Conservation (phyloP, 2,329 filamentous ascomycete genomes). For the Zymoseptoria passerinii region DNA sequence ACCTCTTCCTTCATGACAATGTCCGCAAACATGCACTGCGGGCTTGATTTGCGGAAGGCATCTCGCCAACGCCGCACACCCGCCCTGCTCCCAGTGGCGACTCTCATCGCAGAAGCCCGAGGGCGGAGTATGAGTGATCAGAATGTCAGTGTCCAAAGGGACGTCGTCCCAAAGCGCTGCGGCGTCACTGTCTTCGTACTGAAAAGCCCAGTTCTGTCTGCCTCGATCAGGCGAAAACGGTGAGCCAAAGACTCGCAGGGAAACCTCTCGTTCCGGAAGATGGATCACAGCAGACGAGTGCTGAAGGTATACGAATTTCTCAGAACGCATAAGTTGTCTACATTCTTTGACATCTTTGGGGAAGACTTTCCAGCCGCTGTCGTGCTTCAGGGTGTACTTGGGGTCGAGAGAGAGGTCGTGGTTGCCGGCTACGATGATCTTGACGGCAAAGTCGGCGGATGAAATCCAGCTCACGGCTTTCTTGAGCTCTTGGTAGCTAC, state of each 20-base stretch:
- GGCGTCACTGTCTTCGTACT: conserved; percentile 43
- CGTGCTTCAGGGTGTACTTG: conserved; percentile 23
- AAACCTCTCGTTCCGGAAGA: conserved; percentile 52
- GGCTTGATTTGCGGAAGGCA: conserved; percentile 56
- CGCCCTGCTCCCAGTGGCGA: conserved; percentile 36
- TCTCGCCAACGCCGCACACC: conserved; percentile 53
- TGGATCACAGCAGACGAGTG: conserved; percentile 49
- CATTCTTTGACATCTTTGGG: conserved; percentile 46
- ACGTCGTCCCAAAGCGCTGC: conserved; percentile 52
- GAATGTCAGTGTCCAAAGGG: conserved; percentile 53
- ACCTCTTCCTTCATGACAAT: conserved; percentile 62
- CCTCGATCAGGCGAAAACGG: conserved; percentile 49
- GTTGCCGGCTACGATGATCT: conserved; percentile 65
- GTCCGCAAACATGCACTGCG: conserved; percentile 59
- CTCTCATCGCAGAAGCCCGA: conserved; percentile 48
- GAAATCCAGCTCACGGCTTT: conserved; percentile 60
- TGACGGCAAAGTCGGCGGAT: conserved; percentile 57
- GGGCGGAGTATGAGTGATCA: conserved; percentile 65
- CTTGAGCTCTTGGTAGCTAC: conserved; percentile 49
- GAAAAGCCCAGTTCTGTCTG: conserved; percentile 55
- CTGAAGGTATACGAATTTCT: conserved; percentile 56
- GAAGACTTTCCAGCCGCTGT: conserved; percentile 15
- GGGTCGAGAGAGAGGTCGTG: conserved; percentile 64
- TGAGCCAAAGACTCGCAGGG: conserved; percentile 62
- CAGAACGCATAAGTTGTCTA: conserved; percentile 42